Base-by-base conservation (phyloP, 2,329 filamentous ascomycete genomes). In the Lasiodiplodia citricola region DNA sequence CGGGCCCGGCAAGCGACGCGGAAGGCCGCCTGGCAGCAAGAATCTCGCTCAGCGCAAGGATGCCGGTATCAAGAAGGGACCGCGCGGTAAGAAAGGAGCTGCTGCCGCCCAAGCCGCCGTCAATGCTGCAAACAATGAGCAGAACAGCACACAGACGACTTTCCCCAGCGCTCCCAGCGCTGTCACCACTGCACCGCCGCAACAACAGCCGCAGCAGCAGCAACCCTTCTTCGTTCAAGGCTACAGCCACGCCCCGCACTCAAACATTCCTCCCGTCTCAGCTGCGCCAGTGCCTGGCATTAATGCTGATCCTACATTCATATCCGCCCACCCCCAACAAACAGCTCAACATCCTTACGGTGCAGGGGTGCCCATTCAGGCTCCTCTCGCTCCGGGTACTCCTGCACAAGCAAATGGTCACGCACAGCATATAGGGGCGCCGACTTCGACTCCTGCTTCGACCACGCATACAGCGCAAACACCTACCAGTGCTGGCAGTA, bases 61-160 rank as follows among this genome's bases (percentile, higher is more conserved):
- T 70, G 83, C 80, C 38, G 83, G 83, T 2, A 79, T 84, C 68
- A 84, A 84, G 70, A 85, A 85, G 69, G 83, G 83, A 2, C 83
- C 83, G 5, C 75, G 83, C 11, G 80, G 78, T 71, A 78, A 78
- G 71, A 69, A 70, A 38, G 57, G 47, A 44, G 47, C 54, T 28
- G 52, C 54, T 18, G 52, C 44, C n/a, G 71, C 69, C 28, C 76
- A 77, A 47, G 70, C 72, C 13, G 70, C 55, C 25, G 54, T 41
- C 14, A 50, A 63, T 21, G 50, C 51, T 11, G 37, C 44, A 6
- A 57, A 54, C 25, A 68, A 50, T 16, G 57, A 63, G 16, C 50
- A 68, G 25, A 60, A 55, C 37, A 60, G 51, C 54, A 44, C 56
- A 4, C 63, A 47, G 44, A 52, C 51, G n/a, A 57, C 41, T 6